Evolutionary conservation across 768 basidiomycete species (phyloP), one percentile per base, ranked within the genome.

Genomic region (Paxillus involutus): DNA sequence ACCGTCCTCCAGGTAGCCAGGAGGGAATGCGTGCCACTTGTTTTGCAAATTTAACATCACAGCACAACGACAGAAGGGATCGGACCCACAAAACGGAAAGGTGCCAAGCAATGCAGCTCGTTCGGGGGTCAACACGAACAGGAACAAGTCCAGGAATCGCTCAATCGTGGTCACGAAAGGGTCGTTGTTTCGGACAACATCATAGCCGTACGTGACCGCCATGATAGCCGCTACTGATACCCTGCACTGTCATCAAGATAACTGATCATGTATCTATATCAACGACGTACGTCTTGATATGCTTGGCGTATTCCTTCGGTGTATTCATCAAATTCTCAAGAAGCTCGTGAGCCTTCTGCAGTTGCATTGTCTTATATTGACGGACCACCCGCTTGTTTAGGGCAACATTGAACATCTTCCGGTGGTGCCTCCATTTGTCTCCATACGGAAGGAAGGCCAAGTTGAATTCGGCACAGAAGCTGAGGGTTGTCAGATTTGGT

Each of bases 1-100:
- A 71, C 21, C 14, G 24, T 19, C 69, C 63, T 19, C 73, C 73
- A 0, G 71, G 72, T 29, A 72, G 53, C 72, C 72, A 74, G 2
- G 61, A 59, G 0, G 73, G 73, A 29, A 74, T 56, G 30, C 69
- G 30, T 40, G 52, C 48, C 57, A 67, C 65, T 65, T 12, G 14
- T n/a, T 44, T 29, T 36, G 0, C 32, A 16, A 2, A 39, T 11
- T 61, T 10, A 60, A 42, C 10, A 36, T 29, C 37, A 30, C 9
- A 9, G 16, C 8, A 2, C 2, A 19, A 32, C 21, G 24, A 1
- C 3, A 10, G 7, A 36, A 10, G 14, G 3, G n/a, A 47, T 4
- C 3, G 16, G 10, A 65, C 68, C 7, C 51, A 70, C 68, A 21
- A 24, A 71, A 58, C 0, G 69, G 69, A 44, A 72, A 59, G 5